phyloP scores from a whole-genome alignment of 2,329 filamentous ascomycete genomes.

The Exserohilum rostratum region DNA sequence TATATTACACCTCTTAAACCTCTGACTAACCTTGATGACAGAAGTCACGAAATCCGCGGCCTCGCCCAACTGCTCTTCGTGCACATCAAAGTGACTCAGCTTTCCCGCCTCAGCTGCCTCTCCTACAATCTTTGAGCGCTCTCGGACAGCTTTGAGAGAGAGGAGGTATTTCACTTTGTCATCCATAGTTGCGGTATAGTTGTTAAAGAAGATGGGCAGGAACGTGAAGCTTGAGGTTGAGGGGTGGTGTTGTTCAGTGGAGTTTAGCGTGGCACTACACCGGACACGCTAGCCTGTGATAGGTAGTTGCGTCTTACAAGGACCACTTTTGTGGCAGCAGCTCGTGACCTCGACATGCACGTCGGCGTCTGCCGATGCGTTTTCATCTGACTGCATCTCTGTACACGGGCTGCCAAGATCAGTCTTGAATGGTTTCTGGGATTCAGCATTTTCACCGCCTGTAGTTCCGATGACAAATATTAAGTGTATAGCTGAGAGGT shows the following conservation, averaged over 20 bases:
- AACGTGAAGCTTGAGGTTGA: not conserved
- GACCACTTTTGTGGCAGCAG: constrained; percentile 5
- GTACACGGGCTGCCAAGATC: not conserved
- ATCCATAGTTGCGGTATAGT: constrained; percentile 21
- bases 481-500: constrained; percentile 3
- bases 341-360: constrained; percentile 12
- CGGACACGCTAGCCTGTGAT: constrained; percentile 3
- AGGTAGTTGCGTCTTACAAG: constrained; percentile 12
- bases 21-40: constrained; percentile 77
- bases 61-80: constrained; percentile 77
- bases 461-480: too few species aligned
- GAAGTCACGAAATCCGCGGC: constrained; percentile 82
- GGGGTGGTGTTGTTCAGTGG: constrained; percentile 13
- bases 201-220: not conserved
- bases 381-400: too few species aligned
- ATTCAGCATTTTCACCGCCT: not conserved
- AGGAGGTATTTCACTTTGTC: constrained; percentile 34
- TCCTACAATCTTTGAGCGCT: constrained; percentile 35
- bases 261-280: constrained; percentile 8
- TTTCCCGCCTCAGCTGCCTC: constrained; percentile 45
- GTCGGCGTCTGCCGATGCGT: constrained; percentile 8
- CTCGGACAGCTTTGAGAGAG: constrained; percentile 33
- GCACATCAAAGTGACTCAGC: constrained; percentile 83
- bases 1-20: not conserved
- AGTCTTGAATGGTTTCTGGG: not conserved